Conservation (phyloP, 176 grass and related monocot genomes). For the Poa annua region DNA sequence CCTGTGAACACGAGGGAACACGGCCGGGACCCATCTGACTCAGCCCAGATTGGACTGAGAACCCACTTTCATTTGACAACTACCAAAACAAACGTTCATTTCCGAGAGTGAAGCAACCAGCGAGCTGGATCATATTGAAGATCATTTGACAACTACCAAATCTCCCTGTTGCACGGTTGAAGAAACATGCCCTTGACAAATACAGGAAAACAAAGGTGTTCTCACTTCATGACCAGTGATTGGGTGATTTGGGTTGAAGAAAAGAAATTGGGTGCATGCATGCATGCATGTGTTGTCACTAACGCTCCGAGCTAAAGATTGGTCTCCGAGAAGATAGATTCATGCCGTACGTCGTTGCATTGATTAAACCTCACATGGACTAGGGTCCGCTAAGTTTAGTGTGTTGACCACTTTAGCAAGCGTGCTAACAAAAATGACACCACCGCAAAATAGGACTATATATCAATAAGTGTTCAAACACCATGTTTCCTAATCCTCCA, state of each 20-base stretch:
- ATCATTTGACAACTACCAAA: not conserved
- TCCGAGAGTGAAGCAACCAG: not conserved
- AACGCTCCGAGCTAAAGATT: not conserved
- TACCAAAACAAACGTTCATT: not conserved
- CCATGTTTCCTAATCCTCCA: too few species aligned
- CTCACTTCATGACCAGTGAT: not conserved
- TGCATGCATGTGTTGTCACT: not conserved
- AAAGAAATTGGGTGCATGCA: slow-evolving; percentile 10
- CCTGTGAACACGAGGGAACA: slow-evolving; percentile 41
- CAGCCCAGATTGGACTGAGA: slow-evolving; percentile 46
- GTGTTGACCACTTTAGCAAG: not conserved
- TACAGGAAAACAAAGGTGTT: not conserved
- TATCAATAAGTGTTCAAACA: not conserved
- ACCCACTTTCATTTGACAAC: too few species aligned
- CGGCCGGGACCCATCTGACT: slow-evolving; percentile 46
- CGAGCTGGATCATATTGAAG: too few species aligned
- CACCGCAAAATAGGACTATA: not conserved
- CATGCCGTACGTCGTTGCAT: slow-evolving; percentile 35
- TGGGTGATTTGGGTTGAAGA: not conserved
- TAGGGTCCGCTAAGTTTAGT: slow-evolving; percentile 15
- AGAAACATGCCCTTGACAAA: not conserved
- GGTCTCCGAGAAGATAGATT: slow-evolving; percentile 28
- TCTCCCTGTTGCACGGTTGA: not conserved
- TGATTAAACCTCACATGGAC: slow-evolving; percentile 48
- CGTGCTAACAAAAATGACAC: not conserved